Base-by-base conservation (phyloP, 2,329 filamentous ascomycete species). In the Botrytis aclada region DNA sequence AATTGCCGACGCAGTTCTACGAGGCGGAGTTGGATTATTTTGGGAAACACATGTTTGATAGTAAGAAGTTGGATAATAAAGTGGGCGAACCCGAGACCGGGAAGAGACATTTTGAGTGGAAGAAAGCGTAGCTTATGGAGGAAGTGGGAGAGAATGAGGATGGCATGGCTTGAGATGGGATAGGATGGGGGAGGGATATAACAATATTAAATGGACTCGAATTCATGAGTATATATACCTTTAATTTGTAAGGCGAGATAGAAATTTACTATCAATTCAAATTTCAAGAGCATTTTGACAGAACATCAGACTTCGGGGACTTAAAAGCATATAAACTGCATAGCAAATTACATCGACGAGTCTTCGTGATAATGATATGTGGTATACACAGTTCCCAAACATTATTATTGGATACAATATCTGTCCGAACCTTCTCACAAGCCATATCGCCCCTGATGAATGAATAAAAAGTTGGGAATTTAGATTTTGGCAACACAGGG, bases 11-110 rank as follows among this genome's bases (percentile, higher is more conserved):
- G 6, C 86, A 87, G 72, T 92, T 93, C 78, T 90, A 90, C 82
- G 90, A 93, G 81, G 90, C 90, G 0, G 86, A 93, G 82, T 82
- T 93, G 80, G 90, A 93, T 78, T 92, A 89, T 78, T 93, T 93
- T 79, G 90, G 91, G 0, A 85, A 86, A 54, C 90, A 93, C 80
- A 88, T 87, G 82, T 93, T 88, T 79, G 89, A 92, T 78, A 83
- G 85, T 74, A 86, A 86, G 75, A 84, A 32, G 4, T 6, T 84
- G 64, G 74, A 85, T 2, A 87, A 90, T 47, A 62, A 84, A 66
- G 82, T 85, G 3, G 85, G 86, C 2, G 81, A 84, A 73, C 84
- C 88, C 2, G 82, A 82, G 74, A 89, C 69, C 16, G 58, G 69
- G 20, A 16, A 9, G 20, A 34, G 43, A 22, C 58, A 51, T 29